These are phyloP conservation scores for Aspergillus proliferans DNA, from an alignment of 2,329 filamentous ascomycete species.

Conservation along the genomic window DNA sequence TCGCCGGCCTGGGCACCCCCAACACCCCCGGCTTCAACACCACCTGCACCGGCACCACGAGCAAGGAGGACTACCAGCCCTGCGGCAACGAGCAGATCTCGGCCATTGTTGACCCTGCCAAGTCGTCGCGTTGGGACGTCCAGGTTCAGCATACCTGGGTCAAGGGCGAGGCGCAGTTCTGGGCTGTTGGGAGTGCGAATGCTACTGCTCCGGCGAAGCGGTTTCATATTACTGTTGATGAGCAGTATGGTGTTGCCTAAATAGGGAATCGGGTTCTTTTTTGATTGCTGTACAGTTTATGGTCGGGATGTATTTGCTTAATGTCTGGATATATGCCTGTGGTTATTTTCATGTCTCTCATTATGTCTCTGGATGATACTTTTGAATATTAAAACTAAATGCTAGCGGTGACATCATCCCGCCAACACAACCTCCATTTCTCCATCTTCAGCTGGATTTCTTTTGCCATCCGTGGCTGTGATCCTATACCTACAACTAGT, in stretches of 20 bases:
- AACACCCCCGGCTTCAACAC: constrained; percentile 32
- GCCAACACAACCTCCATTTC: not conserved
- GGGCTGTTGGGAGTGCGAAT: constrained; percentile 16
- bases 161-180: constrained; percentile 12
- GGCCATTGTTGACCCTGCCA: constrained; percentile 12
- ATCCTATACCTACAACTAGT: not conserved
- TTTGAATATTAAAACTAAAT: no score
- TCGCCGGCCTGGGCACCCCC: constrained; percentile 16
- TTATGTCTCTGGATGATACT: no score
- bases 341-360: no score
- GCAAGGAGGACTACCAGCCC: constrained; percentile 12
- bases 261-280: not conserved
- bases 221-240: constrained; percentile 18
- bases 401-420: constrained; percentile 5
- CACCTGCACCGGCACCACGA: constrained; percentile 23
- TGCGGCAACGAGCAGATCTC: constrained; percentile 23
- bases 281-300: not conserved
- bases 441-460: not conserved
- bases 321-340: no score
- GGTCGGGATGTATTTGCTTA: no score
- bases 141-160: constrained; percentile 23
- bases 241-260: constrained; percentile 24
- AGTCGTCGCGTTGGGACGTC: constrained; percentile 21
- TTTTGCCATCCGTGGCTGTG: not conserved
- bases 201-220: constrained; percentile 12